A percentile compares a stretch with the other conserved stretches of the same genome.
phyloP scores from a whole-genome alignment of 163 green algal genomes.

The Chlamydomonas reinhardtii region DNA sequence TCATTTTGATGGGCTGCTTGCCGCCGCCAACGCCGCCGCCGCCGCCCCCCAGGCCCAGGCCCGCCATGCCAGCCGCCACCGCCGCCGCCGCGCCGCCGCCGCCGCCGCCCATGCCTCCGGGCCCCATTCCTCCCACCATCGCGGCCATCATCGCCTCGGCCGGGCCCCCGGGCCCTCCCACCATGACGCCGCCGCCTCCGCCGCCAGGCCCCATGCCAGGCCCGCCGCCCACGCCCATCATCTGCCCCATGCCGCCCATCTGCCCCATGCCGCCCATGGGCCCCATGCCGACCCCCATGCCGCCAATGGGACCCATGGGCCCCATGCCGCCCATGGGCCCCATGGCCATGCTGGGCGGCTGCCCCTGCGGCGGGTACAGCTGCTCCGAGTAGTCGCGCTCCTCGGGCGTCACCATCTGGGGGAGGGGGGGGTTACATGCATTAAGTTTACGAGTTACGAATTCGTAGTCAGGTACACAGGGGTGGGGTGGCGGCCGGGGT shows the following conservation, averaged over 20 bases:
- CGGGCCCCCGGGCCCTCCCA: neutral
- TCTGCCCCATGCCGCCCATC: neutral
- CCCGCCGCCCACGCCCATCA: neutral
- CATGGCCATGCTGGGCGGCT: slow-evolving; percentile 11
- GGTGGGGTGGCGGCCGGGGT: too few relatives aligned
- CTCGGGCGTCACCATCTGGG: slow-evolving; percentile 52
- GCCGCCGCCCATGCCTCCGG: neutral
- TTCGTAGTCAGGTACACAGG: too few relatives aligned
- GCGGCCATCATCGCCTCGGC: slow-evolving; percentile 27
- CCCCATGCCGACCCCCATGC: neutral
- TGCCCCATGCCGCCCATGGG: neutral
- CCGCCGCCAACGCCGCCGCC: neutral
- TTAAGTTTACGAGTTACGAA: neutral
- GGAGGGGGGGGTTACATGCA: too few relatives aligned
- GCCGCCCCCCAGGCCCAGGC: neutral
- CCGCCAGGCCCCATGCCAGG: neutral
- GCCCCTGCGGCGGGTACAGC: slow-evolving; percentile 27
- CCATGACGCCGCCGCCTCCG: neutral
- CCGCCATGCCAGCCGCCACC: neutral
- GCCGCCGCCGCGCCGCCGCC: neutral
- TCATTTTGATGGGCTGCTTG: slow-evolving; percentile 39
- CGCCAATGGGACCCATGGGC: too few relatives aligned
- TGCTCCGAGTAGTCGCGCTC: slow-evolving; percentile 62
- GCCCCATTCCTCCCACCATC: neutral
- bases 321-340: too few relatives aligned